Evolutionary conservation across 2,329 filamentous ascomycete genomes (phyloP).

Genomic region (Exophiala oligosperma): DNA sequence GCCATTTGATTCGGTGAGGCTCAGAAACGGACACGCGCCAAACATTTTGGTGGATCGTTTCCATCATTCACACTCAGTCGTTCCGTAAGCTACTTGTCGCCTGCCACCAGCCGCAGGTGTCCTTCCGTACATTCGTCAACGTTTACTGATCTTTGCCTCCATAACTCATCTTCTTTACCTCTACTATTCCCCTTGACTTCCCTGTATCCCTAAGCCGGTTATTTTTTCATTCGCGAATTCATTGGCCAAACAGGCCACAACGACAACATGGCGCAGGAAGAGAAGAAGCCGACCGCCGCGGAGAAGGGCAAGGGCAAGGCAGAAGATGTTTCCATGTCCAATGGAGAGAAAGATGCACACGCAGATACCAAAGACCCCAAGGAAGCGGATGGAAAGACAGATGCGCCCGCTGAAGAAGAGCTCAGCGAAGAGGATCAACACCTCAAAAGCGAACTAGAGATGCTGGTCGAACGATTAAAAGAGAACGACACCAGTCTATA

Average conservation of each 20-base stretch:
- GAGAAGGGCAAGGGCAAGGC: slow-evolving; percentile 98
- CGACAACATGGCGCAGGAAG: slow-evolving; percentile 82
- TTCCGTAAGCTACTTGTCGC: slow-evolving; percentile 27
- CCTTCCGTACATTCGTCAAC: neutral
- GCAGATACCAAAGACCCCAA: slow-evolving; percentile 67
- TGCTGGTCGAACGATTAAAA: slow-evolving; percentile 95
- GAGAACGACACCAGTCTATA: slow-evolving; percentile 86
- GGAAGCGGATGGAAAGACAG: slow-evolving; percentile 69
- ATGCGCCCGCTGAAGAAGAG: slow-evolving; percentile 67
- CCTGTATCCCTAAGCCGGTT: neutral
- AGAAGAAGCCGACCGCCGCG: slow-evolving; percentile 76
- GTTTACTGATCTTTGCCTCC: slow-evolving; percentile 3
- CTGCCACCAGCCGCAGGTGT: slow-evolving; percentile 6
- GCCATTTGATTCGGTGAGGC: neutral
- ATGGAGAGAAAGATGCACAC: slow-evolving; percentile 55
- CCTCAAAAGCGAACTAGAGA: slow-evolving; percentile 95
- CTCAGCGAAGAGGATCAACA: slow-evolving; percentile 97
- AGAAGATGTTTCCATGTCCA: slow-evolving; percentile 63
- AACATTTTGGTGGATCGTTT: slow-evolving; percentile 19
- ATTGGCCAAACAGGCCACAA: slow-evolving; percentile 16
- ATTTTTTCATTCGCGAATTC: slow-evolving; percentile 7
- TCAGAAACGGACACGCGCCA: neutral
- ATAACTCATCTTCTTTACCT: neutral
- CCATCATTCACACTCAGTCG: slow-evolving; percentile 10
- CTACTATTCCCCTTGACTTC: neutral